Evolutionary conservation across 2,329 filamentous ascomycete genomes (phyloP).

Genomic region (Penicillium palitans): DNA sequence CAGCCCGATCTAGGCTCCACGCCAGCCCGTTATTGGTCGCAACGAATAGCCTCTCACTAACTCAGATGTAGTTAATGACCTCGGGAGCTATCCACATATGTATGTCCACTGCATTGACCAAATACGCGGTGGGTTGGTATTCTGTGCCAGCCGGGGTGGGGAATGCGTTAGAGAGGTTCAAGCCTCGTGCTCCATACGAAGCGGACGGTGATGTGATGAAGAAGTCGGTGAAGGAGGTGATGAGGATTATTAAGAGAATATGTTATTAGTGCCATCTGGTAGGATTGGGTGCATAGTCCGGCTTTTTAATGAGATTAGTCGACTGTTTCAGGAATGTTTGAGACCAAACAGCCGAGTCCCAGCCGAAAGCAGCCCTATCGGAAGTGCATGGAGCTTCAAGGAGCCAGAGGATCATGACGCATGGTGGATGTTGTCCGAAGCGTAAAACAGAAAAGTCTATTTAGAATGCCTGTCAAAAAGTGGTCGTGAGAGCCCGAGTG

Average conservation of each 20-base stretch:
- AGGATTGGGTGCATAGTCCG: background rate
- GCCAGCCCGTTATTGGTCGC: no score
- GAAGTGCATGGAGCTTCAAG: background rate
- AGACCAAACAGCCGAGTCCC: background rate
- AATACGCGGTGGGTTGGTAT: constrained; percentile 31
- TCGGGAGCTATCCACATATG: background rate
- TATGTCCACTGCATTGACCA: no score
- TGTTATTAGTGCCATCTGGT: no score
- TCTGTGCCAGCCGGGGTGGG: constrained; percentile 63
- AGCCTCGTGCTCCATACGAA: constrained; percentile 61
- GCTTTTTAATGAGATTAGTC: background rate
- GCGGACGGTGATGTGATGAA: constrained; percentile 47
- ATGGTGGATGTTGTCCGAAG: background rate
- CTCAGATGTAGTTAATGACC: no score
- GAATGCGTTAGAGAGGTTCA: constrained; percentile 58
- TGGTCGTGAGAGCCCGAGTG: constrained; percentile 6
- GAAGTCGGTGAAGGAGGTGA: constrained; percentile 43
- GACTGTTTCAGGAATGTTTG: background rate
- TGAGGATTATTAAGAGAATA: constrained; percentile 26
- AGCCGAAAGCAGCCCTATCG: background rate
- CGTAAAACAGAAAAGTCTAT: background rate
- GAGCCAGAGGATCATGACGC: background rate
- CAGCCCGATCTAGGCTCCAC: background rate
- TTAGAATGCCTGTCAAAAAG: background rate
- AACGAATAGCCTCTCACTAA: background rate